Base-by-base conservation (phyloP, 306 rosid genomes). In the Pyrus communis region DNA sequence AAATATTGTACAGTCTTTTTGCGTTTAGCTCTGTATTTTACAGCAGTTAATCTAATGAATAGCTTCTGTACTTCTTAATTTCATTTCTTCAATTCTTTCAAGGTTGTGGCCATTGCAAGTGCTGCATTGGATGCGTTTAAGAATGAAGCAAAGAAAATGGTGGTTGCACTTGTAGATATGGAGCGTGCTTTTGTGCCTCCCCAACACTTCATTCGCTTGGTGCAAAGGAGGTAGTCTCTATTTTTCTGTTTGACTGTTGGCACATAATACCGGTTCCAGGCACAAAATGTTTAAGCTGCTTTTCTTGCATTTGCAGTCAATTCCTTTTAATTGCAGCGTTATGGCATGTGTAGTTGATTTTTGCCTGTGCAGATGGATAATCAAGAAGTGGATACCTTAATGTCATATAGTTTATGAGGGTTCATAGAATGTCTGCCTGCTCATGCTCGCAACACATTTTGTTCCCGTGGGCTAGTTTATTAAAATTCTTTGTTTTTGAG, bases 161-260 rank as follows among this genome's bases (percentile, higher is more conserved):
- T 95, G 82, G 91, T 95, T 80, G 97, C 97, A 23, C 85, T 95
- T 52, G 99, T 95, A 79, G 99, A 95, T 82, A 95, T 95, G 99
- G 99, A 95, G 83, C 93, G 99, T 74, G 96, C 97, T 83, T 95
- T 95, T 90, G 99, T 95, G 80, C 97, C 97, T 60, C 99, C 99
- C 3, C 97, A 95, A 62, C 99, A 95, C 74, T 95, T 95, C 81
- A 95, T 95, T 83, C 97, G 99, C 57, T 84, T 95, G 83, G 96
- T 95, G 75, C 97, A 95, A 69, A 88, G 97, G 79, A 95, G 99
- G 99, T 95, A 89, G 65, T 73, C 52, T 57, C 7, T 9, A 59
- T 19, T 35, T 21, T 59, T 15, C n/a, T 64, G 17, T 79, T 66
- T 55, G 46, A 65, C n/a, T 14, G 22, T 57, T 65, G 25, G 25